Evolutionary conservation across 306 rosid species (phyloP).

Genomic region (Cucurbita argyrosperma): DNA sequence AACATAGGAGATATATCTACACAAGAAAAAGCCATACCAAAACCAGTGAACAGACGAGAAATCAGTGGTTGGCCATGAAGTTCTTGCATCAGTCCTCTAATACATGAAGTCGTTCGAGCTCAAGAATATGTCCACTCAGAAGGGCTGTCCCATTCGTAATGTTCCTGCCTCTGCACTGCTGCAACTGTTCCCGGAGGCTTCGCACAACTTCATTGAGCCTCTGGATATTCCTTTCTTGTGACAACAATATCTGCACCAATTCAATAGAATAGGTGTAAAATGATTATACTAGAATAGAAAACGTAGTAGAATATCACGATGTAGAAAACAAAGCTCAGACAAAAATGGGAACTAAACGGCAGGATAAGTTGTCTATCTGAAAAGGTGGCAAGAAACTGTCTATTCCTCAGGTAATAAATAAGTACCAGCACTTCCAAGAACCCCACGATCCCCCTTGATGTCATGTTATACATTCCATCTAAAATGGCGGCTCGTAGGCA

Average conservation of each 20-base stretch:
- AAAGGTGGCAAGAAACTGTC: no score
- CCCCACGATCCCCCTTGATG: neutral
- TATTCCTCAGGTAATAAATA: no score
- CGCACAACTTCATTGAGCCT: conserved; percentile 57
- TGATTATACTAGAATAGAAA: neutral
- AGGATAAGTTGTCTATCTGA: neutral
- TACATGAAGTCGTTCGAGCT: conserved; percentile 42
- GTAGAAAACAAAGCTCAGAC: neutral
- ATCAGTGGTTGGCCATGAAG: neutral
- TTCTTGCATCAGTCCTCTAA: conserved; percentile 29
- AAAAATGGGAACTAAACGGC: neutral
- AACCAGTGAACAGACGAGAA: neutral
- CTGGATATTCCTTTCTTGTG: conserved; percentile 63
- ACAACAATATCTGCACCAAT: conserved; percentile 41
- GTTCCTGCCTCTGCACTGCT: conserved; percentile 37
- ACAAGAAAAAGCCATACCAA: neutral
- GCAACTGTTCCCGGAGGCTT: conserved; percentile 53
- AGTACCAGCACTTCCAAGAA: no score
- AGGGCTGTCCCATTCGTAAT: conserved; percentile 35
- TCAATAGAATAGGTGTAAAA: neutral
- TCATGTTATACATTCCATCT: neutral
- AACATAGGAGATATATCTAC: neutral
- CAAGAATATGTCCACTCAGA: conserved; percentile 31
- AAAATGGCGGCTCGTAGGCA: neutral
- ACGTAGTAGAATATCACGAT: neutral